Evolutionary conservation across 2,329 filamentous ascomycete species (phyloP).

Genomic region (Monosporascus sp.): DNA sequence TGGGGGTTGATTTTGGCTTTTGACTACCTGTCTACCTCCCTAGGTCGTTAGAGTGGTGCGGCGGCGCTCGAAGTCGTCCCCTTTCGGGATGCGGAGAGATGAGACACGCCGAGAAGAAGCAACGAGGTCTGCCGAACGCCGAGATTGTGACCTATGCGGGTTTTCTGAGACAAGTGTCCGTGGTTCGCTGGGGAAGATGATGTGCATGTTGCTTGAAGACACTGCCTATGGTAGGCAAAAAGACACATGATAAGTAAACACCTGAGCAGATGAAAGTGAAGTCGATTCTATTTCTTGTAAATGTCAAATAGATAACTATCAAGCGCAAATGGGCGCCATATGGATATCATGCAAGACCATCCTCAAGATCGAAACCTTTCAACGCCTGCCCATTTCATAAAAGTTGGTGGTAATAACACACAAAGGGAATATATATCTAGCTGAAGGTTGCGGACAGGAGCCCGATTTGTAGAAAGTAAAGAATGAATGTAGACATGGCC

Average conservation of each 20-base stretch:
- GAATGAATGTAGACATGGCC: conserved; percentile 1
- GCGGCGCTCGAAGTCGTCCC: too few species aligned
- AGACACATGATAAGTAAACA: too few species aligned
- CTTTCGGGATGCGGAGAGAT: too few species aligned
- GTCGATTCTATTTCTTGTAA: not conserved
- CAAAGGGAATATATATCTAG: not conserved
- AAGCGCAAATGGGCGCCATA: conserved; percentile 1
- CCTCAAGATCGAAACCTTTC: not conserved
- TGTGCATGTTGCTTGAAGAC: too few species aligned
- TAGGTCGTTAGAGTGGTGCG: too few species aligned
- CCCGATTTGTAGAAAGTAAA: conserved; percentile 2
- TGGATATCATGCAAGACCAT: not conserved
- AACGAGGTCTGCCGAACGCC: too few species aligned
- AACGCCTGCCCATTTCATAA: not conserved
- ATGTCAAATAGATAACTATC: not conserved
- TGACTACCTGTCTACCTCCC: too few species aligned
- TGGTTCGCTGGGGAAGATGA: too few species aligned
- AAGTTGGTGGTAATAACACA: not conserved
- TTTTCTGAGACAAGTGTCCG: too few species aligned
- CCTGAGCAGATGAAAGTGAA: not conserved
- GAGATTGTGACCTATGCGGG: too few species aligned
- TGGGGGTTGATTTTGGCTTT: too few species aligned
- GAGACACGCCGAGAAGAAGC: too few species aligned
- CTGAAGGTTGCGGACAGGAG: conserved; percentile 4
- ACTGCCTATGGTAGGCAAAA: not conserved